These are phyloP conservation scores for Teratosphaeriaceae sp. DNA, from an alignment of 2,329 filamentous ascomycete species.

Conservation along the genomic window DNA sequence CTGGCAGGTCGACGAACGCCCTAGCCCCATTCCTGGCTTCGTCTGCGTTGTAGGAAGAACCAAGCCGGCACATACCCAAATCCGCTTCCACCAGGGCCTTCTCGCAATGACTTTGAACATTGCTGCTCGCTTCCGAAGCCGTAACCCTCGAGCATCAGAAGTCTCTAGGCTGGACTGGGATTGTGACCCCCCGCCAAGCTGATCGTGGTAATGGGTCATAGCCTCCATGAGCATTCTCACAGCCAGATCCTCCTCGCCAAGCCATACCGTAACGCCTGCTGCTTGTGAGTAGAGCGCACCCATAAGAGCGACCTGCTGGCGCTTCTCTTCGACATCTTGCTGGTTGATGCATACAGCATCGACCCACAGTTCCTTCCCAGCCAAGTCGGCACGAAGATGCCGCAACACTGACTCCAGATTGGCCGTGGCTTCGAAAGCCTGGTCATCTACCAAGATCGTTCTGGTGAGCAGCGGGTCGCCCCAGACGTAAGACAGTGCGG, in stretches of 20 bases:
- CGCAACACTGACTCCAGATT: not conserved
- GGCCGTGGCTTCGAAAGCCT: not conserved
- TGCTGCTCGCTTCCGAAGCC: not conserved
- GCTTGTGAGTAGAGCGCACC: not conserved
- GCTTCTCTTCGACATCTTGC: not conserved
- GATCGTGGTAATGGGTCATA: no score
- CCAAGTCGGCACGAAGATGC: not conserved
- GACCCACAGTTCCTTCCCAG: not conserved
- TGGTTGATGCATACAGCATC: constrained; percentile 7
- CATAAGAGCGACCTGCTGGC: constrained; percentile 1
- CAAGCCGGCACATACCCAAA: not conserved
- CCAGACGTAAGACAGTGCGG: constrained; percentile 1
- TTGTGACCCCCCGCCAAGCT: no score
- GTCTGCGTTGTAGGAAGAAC: no score
- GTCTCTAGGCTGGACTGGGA: no score
- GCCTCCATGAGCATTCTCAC: not conserved
- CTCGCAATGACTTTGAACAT: not conserved
- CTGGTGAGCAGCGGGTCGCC: not conserved
- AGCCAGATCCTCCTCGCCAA: not conserved
- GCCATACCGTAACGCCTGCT: not conserved
- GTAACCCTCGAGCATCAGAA: no score
- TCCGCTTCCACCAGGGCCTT: not conserved
- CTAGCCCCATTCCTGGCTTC: no score
- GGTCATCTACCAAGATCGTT: not conserved
- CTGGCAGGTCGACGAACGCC: no score